Base-by-base conservation (phyloP, 768 basidiomycete species). In the Fibroporia radiculosa region DNA sequence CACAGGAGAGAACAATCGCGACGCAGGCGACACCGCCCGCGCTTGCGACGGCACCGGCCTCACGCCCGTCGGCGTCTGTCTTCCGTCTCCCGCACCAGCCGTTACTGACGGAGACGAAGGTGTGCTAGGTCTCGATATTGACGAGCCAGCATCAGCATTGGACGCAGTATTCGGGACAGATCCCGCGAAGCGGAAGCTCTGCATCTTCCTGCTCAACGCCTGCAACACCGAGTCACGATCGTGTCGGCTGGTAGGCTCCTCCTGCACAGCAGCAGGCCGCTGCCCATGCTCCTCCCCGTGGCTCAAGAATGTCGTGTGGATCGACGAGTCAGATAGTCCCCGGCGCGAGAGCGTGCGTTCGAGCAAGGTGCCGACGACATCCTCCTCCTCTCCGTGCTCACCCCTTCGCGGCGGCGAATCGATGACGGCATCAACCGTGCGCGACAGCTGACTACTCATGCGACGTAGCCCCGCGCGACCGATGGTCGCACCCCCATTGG, bases 291-390 rank as follows among this genome's bases (percentile, higher is more conserved):
- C 64, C n/a, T 69, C 70, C 4, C 62, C 68, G 38, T 84, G 76
- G 44, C 65, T 71, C 48, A 80, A 66, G 64, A 87, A 95, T 0
- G 89, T 89, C 3, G 89, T 84, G 49, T 82, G 87, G 48, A 97
- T 92, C 1, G 90, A 93, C 1, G 92, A 93, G 60, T 97, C 95
- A 1, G 88, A 91, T 40, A 96, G 63, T 2, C 92, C 91, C 43
- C 93, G 76, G 23, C 84, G 75, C 29, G 79, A 77, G 6, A 93
- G 67, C 14, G 81, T 78, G 18, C 80, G 78, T 38, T 84, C 73
- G 20, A 81, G 63, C 13, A 89, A 61, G n/a, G 82, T 61, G 2
- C 66, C 60, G 2, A 49, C 49, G 19, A 44, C 43, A 11, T 56
- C 59, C 8, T 57, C 47, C 70, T 3, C 73, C 67, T 29, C 76